Percentiles rank a stretch among this genome's conserved stretches.
Conservation (phyloP, 2,329 filamentous ascomycete species). For the Fusarium sterilihyphosum region DNA sequence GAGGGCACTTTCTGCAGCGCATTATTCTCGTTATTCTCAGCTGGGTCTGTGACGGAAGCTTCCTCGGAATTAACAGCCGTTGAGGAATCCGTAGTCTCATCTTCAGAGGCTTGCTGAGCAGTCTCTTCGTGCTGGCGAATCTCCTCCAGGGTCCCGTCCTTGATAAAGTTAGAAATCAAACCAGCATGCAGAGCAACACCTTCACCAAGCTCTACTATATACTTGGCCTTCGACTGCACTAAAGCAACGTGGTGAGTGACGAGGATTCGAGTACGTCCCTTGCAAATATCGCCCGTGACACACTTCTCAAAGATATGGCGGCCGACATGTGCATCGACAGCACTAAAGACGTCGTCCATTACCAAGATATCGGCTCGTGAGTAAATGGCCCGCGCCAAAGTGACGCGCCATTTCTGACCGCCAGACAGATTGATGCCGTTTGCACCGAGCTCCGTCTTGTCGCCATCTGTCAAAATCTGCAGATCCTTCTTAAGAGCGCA, state of each 20-base stretch:
- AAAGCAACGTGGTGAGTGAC: conserved; percentile 84
- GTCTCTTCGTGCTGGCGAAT: conserved; percentile 67
- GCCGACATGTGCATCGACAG: conserved; percentile 83
- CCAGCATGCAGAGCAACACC: conserved; percentile 73
- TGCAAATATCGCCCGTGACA: conserved; percentile 74
- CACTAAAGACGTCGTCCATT: conserved; percentile 86
- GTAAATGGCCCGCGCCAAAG: conserved; percentile 82
- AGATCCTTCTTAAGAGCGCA: conserved; percentile 82
- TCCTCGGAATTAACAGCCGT: conserved; percentile 67
- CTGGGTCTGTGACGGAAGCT: conserved; percentile 53
- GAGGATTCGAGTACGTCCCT: conserved; percentile 77
- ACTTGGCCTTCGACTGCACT: conserved; percentile 76
- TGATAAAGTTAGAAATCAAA: conserved; percentile 69
- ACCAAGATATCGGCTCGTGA: conserved; percentile 80
- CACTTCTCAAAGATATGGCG: conserved; percentile 82
- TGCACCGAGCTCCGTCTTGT: conserved; percentile 82
- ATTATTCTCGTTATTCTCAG: conserved; percentile 51
- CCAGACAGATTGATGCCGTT: conserved; percentile 88
- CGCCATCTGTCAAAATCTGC: conserved; percentile 78
- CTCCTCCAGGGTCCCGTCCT: conserved; percentile 64
- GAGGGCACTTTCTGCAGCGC: conserved; percentile 61
- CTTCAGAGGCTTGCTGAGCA: conserved; percentile 56
- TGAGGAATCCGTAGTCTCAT: conserved; percentile 53
- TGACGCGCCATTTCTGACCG: conserved; percentile 85
- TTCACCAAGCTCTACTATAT: conserved; percentile 77